phyloP scores from a whole-genome alignment of 2,329 filamentous ascomycete genomes.

The Fusarium clavum region DNA sequence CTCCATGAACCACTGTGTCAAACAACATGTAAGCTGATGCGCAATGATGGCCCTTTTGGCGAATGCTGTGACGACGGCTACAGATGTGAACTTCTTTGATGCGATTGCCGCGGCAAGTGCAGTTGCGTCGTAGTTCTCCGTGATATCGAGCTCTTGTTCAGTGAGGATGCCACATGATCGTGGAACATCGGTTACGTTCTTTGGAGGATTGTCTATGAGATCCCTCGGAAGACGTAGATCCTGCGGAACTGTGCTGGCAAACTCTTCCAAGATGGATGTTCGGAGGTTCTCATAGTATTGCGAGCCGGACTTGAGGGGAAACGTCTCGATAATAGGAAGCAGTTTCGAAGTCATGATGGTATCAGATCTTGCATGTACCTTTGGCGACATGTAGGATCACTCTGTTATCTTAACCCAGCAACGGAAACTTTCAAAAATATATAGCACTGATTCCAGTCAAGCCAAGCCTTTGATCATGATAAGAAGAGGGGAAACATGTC shows the following conservation, averaged over 20 bases:
- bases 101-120: constrained; percentile 56
- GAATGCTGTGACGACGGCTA: constrained; percentile 60
- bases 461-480: background rate
- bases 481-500: background rate
- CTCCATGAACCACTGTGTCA: constrained; percentile 65
- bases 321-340: background rate
- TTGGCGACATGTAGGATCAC: no score
- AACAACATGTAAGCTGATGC: constrained; percentile 66
- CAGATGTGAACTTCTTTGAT: constrained; percentile 50
- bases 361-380: background rate
- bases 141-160: constrained; percentile 59
- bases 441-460: no score
- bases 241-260: background rate
- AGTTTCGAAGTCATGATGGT: background rate
- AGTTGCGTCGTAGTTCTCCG: constrained; percentile 58
- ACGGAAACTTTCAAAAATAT: no score
- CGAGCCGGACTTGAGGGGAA: background rate
- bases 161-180: constrained; percentile 57
- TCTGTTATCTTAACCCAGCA: no score
- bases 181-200: constrained; percentile 26
- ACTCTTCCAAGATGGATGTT: constrained; percentile 4
- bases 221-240: background rate
- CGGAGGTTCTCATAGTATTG: background rate
- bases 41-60: constrained; percentile 64
- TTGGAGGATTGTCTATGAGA: constrained; percentile 25